Conservation (phyloP, 1,139 yeast genomes). For the Nakaseomyces nivariensis region DNA sequence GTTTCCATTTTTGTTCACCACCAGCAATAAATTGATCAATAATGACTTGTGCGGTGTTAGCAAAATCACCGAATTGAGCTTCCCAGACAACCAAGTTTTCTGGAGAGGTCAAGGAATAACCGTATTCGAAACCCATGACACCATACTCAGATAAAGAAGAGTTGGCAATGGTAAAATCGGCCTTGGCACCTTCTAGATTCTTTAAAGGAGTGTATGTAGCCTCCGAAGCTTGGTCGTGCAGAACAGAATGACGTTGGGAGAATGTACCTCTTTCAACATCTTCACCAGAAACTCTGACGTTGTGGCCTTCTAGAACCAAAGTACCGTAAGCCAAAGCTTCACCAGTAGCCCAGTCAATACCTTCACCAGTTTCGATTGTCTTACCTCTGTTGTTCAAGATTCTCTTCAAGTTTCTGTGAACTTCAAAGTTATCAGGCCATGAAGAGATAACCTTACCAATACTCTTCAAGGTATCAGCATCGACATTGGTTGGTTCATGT, state of each 20-base stretch:
- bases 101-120: slow-evolving; percentile 95
- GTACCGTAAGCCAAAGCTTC: slow-evolving; percentile 98
- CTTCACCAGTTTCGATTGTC: slow-evolving; percentile 80
- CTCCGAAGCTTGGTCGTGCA: slow-evolving; percentile 91
- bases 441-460: slow-evolving; percentile 73
- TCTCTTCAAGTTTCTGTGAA: slow-evolving; percentile 94
- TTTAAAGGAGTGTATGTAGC: slow-evolving; percentile 75
- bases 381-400: slow-evolving; percentile 81
- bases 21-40: slow-evolving; percentile 94
- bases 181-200: slow-evolving; percentile 70
- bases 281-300: slow-evolving; percentile 96
- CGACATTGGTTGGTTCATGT: slow-evolving; percentile 91
- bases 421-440: slow-evolving; percentile 81
- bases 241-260: slow-evolving; percentile 98
- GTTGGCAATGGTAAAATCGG: slow-evolving; percentile 80
- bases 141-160: slow-evolving; percentile 98
- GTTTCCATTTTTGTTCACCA: slow-evolving; percentile 98
- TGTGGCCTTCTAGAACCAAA: slow-evolving; percentile 84
- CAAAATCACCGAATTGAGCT: slow-evolving; percentile 99
- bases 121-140: slow-evolving; percentile 98
- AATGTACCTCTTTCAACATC: slow-evolving; percentile 99
- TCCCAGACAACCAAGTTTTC: slow-evolving; percentile 98
- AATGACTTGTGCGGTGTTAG: slow-evolving; percentile 97
- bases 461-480: slow-evolving; percentile 57
- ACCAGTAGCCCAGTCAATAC: slow-evolving; percentile 99